These are phyloP conservation scores for Heritiera littoralis DNA, from an alignment of 345 rosid genomes.

Conservation along the genomic window DNA sequence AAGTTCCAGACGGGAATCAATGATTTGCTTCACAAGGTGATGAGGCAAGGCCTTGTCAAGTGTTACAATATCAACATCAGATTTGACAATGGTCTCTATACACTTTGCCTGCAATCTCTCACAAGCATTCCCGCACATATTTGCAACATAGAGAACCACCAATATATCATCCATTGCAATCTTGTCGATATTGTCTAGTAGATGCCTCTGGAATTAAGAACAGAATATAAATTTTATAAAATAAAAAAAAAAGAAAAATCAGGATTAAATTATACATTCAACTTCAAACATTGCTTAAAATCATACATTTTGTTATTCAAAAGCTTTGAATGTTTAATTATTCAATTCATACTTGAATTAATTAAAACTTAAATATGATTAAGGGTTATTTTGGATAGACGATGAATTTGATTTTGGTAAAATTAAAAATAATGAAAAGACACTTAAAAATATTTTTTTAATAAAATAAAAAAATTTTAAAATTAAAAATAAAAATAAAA, in stretches of 20 bases:
- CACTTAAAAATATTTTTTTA: too few species aligned
- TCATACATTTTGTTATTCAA: too few species aligned
- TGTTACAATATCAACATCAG: slow-evolving; percentile 55
- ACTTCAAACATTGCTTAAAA: too few species aligned
- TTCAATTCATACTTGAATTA: not conserved
- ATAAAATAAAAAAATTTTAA: too few species aligned
- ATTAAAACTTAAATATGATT: not conserved
- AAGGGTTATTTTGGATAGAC: too few species aligned
- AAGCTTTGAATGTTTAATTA: too few species aligned
- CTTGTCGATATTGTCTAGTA: slow-evolving; percentile 64
- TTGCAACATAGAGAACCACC: slow-evolving; percentile 56
- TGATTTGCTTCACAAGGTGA: slow-evolving; percentile 48
- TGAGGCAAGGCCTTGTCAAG: slow-evolving; percentile 69
- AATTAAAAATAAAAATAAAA: too few species aligned
- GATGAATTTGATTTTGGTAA: too few species aligned
- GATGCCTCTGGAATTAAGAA: slow-evolving; percentile 53
- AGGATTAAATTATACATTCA: too few species aligned
- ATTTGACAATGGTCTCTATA: slow-evolving; percentile 52
- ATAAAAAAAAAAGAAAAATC: too few species aligned
- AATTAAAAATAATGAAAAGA: too few species aligned
- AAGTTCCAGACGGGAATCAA: slow-evolving; percentile 41
- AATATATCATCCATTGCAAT: slow-evolving; percentile 57
- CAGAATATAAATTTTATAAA: not conserved
- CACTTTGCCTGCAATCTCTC: slow-evolving; percentile 52
- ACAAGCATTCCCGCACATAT: slow-evolving; percentile 54